A percentile compares a stretch with the other conserved stretches of the same genome.
These are phyloP conservation scores for Zygosaccharomyces gambellarensis DNA, from an alignment of 805 yeast genomes.

Conservation along the genomic window DNA sequence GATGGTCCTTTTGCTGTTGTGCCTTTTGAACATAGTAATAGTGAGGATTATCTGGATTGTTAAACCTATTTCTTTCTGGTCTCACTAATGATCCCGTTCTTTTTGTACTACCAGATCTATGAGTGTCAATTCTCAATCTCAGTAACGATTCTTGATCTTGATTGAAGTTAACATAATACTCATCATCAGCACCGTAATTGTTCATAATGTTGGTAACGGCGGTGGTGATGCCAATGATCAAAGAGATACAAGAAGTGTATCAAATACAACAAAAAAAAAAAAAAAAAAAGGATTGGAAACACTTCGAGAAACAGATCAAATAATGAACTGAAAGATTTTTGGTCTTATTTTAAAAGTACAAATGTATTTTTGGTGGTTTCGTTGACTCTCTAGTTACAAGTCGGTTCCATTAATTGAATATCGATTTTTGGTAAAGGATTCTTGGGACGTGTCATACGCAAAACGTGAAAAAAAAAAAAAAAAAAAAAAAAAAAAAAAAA, in stretches of 20 bases:
- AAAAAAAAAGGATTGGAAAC: not conserved
- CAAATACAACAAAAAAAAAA: not conserved
- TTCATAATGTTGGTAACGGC: not conserved
- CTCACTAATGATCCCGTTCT: conserved; percentile 61
- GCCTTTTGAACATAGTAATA: conserved; percentile 74
- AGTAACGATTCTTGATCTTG: conserved; percentile 35
- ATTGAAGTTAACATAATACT: conserved; percentile 14
- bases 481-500: not conserved
- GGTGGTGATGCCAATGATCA: not conserved
- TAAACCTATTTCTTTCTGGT: conserved; percentile 71
- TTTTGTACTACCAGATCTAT: conserved; percentile 19
- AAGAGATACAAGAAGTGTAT: not conserved
- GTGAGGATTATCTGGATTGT: conserved; percentile 65
- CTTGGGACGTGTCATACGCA: conserved; percentile 3
- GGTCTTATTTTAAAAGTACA: not conserved
- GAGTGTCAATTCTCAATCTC: conserved; percentile 19
- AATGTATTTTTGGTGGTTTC: not conserved
- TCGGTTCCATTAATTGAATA: not conserved
- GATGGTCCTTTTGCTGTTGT: conserved; percentile 55
- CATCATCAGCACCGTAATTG: conserved; percentile 12
- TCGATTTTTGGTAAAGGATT: conserved; percentile 3
- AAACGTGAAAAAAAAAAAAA: not conserved
- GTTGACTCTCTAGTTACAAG: not conserved
- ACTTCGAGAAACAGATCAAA: not conserved
- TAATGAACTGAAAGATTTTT: not conserved